Evolutionary conservation across 768 basidiomycete species (phyloP).

Genomic region (Termitomyces sp.): DNA sequence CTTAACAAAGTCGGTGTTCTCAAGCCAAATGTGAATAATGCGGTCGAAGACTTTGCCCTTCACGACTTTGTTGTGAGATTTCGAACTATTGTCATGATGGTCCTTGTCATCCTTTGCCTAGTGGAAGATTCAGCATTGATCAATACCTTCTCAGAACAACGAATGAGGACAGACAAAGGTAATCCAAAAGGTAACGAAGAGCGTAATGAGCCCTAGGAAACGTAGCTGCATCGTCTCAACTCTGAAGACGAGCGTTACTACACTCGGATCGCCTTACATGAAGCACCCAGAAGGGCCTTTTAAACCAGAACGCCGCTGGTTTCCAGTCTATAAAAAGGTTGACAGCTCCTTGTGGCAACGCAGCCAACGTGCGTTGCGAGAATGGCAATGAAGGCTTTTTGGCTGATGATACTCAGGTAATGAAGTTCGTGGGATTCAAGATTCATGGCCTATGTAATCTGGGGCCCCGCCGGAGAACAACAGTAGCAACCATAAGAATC

Average conservation of each 20-base stretch:
- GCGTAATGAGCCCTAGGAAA: not conserved
- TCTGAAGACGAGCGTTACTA: not conserved
- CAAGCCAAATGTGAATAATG: constrained; percentile 49
- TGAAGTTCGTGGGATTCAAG: not conserved
- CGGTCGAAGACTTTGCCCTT: constrained; percentile 26
- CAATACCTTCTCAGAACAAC: not conserved
- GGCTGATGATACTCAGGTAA: not conserved
- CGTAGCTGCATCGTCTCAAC: not conserved
- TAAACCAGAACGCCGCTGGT: not conserved
- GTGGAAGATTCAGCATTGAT: not conserved
- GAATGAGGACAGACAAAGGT: not conserved
- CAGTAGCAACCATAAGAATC: too few relatives aligned
- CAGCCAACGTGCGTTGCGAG: not conserved
- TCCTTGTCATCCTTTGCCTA: not conserved
- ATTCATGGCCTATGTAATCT: not conserved
- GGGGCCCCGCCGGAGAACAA: too few relatives aligned
- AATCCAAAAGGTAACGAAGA: not conserved
- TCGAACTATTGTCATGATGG: not conserved
- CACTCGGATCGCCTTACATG: not conserved
- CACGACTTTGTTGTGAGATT: not conserved
- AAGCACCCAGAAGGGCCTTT: not conserved
- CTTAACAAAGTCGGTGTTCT: constrained; percentile 50
- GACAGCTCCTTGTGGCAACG: not conserved
- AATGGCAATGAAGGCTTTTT: too few relatives aligned
- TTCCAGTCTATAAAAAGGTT: not conserved